These are phyloP conservation scores for Lignosus rhinocerotis DNA, from an alignment of 1,284 basidiomycete species.

Conservation along the genomic window DNA sequence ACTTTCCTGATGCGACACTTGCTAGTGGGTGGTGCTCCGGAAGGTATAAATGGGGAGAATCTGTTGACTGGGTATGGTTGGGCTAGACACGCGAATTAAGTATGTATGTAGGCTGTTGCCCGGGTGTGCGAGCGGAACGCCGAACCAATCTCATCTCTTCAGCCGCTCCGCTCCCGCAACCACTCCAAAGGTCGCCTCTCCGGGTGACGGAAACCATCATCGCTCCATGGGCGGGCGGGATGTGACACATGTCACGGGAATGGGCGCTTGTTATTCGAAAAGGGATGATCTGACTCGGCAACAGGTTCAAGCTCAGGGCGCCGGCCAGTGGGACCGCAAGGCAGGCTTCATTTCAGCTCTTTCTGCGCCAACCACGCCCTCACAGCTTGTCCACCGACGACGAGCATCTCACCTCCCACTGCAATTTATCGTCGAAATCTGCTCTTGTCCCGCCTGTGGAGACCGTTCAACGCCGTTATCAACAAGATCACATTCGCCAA, in stretches of 20 bases:
- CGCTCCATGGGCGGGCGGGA: neutral
- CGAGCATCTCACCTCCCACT: constrained; percentile 5
- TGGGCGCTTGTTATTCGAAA: neutral
- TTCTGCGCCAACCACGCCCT: constrained; percentile 4
- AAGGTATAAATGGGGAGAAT: no score
- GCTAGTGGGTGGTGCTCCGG: no score
- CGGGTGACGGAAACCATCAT: no score
- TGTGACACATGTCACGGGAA: neutral
- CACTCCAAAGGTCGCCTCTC: no score
- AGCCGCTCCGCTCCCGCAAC: constrained; percentile 35
- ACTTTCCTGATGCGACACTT: no score
- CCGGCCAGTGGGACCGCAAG: neutral
- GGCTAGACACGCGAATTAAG: no score
- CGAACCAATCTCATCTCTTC: constrained; percentile 45
- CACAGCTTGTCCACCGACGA: constrained; percentile 13
- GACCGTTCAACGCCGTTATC: constrained; percentile 3
- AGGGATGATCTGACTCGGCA: constrained; percentile 5
- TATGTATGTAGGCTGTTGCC: no score
- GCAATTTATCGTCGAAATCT: neutral
- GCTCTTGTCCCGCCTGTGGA: neutral
- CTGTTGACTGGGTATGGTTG: no score
- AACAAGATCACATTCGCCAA: constrained; percentile 11
- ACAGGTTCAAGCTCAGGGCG: neutral
- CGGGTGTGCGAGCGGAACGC: no score
- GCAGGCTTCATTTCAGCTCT: constrained; percentile 11